Conservation (phyloP, 108 stramenopile species). For the Aureococcus anophagefferens region DNA sequence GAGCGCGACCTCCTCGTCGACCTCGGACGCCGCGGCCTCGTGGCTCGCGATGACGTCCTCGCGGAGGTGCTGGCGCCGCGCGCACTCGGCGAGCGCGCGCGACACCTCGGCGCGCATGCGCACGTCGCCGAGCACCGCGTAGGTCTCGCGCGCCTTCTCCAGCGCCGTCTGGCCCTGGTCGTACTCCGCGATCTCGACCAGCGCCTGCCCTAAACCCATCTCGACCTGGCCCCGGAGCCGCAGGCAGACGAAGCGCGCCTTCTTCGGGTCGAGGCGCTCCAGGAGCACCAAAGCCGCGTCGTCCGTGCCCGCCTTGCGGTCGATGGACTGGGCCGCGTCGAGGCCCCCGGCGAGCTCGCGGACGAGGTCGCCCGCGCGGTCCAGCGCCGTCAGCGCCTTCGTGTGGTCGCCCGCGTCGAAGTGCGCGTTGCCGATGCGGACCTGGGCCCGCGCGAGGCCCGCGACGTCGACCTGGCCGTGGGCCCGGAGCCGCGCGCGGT, state of each 20-base stretch:
- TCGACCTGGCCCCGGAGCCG: too few relatives aligned
- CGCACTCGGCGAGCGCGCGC: neutral
- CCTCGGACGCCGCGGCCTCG: conserved; percentile 10
- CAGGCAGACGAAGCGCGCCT: too few relatives aligned
- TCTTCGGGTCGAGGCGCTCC: too few relatives aligned
- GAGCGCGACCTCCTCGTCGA: conserved; percentile 14
- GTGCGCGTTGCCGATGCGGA: neutral
- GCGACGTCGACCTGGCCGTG: neutral
- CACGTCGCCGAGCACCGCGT: neutral
- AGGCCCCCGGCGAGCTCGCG: neutral
- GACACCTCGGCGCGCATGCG: neutral
- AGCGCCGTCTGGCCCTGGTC: conserved; percentile 8
- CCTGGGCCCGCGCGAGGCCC: neutral
- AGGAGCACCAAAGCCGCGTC: too few relatives aligned
- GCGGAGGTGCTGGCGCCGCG: neutral
- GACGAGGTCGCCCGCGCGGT: neutral
- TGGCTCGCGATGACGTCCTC: neutral
- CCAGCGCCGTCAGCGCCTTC: neutral
- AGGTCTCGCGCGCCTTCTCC: neutral
- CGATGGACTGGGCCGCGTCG: neutral
- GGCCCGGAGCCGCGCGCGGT: neutral
- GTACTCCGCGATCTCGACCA: conserved; percentile 30
- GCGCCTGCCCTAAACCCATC: conserved; percentile 25
- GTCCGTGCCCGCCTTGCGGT: too few relatives aligned
- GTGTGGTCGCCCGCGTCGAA: neutral